Conservation (phyloP, 768 basidiomycete species). For the Pleurotus salmoneostramineus region DNA sequence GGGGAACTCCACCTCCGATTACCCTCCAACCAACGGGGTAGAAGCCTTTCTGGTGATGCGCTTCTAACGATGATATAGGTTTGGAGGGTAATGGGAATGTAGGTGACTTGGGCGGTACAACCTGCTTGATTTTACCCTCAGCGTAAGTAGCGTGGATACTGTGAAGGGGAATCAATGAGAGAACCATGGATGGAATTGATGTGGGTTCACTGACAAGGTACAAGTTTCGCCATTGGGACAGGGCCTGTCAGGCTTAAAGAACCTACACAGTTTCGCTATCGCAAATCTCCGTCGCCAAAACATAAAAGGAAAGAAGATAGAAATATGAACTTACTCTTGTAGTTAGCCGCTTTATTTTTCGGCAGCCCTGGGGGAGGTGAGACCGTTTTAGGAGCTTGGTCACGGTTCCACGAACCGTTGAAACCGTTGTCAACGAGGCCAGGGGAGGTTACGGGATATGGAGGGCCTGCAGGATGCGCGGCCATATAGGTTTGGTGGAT, state of each 20-base stretch:
- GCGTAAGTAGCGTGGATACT: constrained; percentile 43
- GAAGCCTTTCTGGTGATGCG: constrained; percentile 41
- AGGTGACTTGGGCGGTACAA: neutral
- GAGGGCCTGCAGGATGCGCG: neutral
- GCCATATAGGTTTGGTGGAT: constrained; percentile 1
- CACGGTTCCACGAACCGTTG: neutral
- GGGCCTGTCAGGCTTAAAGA: constrained; percentile 36
- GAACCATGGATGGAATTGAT: neutral
- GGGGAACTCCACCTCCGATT: constrained; percentile 73
- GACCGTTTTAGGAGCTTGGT: neutral
- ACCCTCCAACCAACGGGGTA: constrained; percentile 74
- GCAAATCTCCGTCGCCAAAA: neutral
- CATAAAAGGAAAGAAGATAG: neutral
- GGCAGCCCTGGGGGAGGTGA: neutral
- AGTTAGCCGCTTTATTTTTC: constrained; percentile 22
- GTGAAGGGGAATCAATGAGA: constrained; percentile 4
- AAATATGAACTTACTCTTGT: constrained; percentile 34
- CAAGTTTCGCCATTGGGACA: constrained; percentile 55
- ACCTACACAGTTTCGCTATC: constrained; percentile 62
- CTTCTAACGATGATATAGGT: constrained; percentile 24
- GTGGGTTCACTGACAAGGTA: constrained; percentile 46
- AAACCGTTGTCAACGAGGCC: neutral
- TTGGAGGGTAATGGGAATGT: constrained; percentile 12
- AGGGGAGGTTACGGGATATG: neutral
- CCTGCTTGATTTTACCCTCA: neutral